phyloP scores from a whole-genome alignment of 2,329 filamentous ascomycete species.

The Penicillium sp. region DNA sequence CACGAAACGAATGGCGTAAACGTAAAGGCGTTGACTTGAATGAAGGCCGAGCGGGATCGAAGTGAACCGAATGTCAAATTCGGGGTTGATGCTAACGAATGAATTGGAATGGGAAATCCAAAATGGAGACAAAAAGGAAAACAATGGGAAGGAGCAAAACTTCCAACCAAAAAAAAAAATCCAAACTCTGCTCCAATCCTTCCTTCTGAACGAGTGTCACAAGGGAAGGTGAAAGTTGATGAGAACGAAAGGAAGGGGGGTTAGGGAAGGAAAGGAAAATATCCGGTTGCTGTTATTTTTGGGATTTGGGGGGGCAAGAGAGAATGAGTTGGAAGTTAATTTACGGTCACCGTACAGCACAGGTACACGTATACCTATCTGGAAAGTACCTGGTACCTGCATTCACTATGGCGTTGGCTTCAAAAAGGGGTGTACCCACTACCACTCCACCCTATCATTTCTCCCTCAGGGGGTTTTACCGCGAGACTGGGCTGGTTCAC shows the following conservation, averaged over 20 bases:
- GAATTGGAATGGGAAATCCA: conserved; percentile 10
- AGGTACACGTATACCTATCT: conserved; percentile 14
- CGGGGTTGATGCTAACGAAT: conserved; percentile 17
- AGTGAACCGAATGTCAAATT: conserved; percentile 24
- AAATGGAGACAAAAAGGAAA: background rate
- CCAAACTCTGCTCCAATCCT: conserved; percentile 16
- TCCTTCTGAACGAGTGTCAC: conserved; percentile 27
- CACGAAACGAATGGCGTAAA: conserved; percentile 14
- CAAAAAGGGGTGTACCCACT: conserved; percentile 4
- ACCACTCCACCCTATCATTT: background rate
- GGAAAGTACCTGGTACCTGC: conserved; percentile 15
- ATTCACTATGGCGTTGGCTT: conserved; percentile 1
- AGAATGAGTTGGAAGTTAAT: conserved; percentile 15
- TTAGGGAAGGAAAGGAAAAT: conserved; percentile 20
- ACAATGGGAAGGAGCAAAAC: background rate
- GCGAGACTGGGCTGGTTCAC: background rate
- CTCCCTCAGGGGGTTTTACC: background rate
- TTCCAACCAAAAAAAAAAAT: conserved; percentile 7
- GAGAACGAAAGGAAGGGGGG: conserved; percentile 27
- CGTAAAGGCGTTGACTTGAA: conserved; percentile 7
- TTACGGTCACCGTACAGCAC: conserved; percentile 20
- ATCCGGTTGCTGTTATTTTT: conserved; percentile 6
- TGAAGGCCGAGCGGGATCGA: conserved; percentile 7
- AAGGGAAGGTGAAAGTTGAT: conserved; percentile 27
- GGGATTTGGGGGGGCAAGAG: conserved; percentile 1